These are phyloP conservation scores for Cardiospermum halicacabum DNA, from an alignment of 345 rosid species.

Conservation along the genomic window DNA sequence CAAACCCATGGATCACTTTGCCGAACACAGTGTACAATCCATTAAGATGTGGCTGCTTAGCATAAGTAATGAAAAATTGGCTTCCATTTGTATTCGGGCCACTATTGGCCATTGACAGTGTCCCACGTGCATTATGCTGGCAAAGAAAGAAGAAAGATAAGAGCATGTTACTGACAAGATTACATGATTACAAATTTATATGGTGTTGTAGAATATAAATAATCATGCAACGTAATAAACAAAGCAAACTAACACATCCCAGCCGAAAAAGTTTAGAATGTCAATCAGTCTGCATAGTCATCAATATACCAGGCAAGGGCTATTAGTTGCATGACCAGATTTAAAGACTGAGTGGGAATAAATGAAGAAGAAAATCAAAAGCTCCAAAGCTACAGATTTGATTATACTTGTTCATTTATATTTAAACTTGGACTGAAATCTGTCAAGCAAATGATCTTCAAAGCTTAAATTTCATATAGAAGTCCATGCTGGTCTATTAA, in stretches of 20 bases:
- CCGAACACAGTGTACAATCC: conserved; percentile 93
- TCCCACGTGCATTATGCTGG: conserved; percentile 97
- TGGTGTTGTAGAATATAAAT: neutral
- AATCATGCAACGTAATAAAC: neutral
- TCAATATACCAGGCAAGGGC: neutral
- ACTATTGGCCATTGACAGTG: conserved; percentile 90
- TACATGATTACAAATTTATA: neutral
- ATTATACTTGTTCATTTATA: neutral
- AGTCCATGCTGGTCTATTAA: neutral
- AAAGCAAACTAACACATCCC: neutral
- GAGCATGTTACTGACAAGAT: neutral
- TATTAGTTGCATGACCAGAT: neutral
- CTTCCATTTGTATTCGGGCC: conserved; percentile 98
- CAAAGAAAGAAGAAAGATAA: neutral
- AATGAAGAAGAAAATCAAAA: neutral
- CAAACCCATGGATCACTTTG: conserved; percentile 95
- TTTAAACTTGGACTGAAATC: neutral
- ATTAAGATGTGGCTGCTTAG: conserved; percentile 96
- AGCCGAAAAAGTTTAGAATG: neutral
- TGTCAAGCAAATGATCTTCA: neutral
- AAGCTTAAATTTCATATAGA: neutral
- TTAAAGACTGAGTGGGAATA: neutral
- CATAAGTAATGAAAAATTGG: conserved; percentile 83
- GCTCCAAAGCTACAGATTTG: neutral
- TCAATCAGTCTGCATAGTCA: neutral